These are phyloP conservation scores for Glycyrrhiza uralensis DNA, from an alignment of 306 rosid genomes.

Conservation along the genomic window DNA sequence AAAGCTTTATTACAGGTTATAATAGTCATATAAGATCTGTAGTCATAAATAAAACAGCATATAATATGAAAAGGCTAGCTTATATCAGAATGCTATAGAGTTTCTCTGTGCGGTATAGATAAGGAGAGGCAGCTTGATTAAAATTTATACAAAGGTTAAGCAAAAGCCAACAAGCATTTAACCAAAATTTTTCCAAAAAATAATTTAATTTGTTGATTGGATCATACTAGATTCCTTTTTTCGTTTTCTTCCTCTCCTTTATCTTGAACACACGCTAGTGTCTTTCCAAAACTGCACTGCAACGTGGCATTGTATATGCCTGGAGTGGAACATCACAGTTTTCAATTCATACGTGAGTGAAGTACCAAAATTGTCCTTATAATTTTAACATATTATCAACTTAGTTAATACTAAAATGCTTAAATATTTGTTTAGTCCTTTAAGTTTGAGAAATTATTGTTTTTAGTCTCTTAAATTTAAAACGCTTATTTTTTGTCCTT, in stretches of 20 bases:
- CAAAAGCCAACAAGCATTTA: not conserved
- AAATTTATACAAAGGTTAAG: not conserved
- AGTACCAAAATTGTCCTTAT: no score
- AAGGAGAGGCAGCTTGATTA: not conserved
- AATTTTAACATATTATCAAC: no score
- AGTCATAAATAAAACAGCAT: not conserved
- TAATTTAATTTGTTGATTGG: not conserved
- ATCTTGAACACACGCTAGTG: slow-evolving; percentile 12
- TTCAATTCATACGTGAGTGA: not conserved
- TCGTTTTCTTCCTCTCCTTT: slow-evolving; percentile 3
- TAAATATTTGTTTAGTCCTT: no score
- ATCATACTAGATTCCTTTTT: slow-evolving; percentile 1
- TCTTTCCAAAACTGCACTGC: slow-evolving; percentile 9
- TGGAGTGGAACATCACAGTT: not conserved
- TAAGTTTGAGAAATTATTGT: no score
- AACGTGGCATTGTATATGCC: slow-evolving; percentile 7
- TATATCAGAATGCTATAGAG: not conserved
- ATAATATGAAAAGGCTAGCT: not conserved
- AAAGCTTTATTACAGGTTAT: not conserved
- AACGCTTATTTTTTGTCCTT: no score
- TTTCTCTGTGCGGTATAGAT: not conserved
- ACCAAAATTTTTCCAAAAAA: no score
- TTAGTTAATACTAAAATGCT: no score
- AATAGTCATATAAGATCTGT: not conserved
- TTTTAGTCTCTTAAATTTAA: no score